These are phyloP conservation scores for Emericellopsis cladophorae DNA, from an alignment of 2,329 filamentous ascomycete genomes.

Conservation along the genomic window DNA sequence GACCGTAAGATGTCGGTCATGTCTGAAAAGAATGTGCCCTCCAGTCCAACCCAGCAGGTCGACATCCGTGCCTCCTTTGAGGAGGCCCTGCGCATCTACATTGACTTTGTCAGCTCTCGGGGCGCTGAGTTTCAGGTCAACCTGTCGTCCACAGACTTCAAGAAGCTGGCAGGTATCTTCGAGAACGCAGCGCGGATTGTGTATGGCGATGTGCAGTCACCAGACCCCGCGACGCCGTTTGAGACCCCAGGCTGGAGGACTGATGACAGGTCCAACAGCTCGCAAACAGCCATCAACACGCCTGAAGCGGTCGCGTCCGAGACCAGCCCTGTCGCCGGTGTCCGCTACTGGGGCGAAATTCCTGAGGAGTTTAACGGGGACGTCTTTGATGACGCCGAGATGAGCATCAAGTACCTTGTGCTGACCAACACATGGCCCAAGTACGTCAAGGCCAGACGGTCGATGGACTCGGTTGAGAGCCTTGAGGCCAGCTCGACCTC, in stretches of 20 bases:
- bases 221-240: constrained; percentile 31
- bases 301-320: constrained; percentile 6
- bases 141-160: constrained; percentile 43
- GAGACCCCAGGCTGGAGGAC: constrained; percentile 13
- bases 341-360: constrained; percentile 27
- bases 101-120: constrained; percentile 44
- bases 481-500: not conserved
- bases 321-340: constrained; percentile 9
- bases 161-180: constrained; percentile 42
- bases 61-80: constrained; percentile 38
- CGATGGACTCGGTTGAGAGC: constrained; percentile 6
- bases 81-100: constrained; percentile 46
- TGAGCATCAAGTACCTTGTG: constrained; percentile 53
- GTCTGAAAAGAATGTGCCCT: constrained; percentile 1
- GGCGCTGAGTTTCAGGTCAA: constrained; percentile 58
- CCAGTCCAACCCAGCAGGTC: constrained; percentile 13
- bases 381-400: constrained; percentile 47
- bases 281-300: constrained; percentile 10
- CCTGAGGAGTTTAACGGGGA: constrained; percentile 31
- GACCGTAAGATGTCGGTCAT: constrained; percentile 5
- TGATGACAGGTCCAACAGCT: constrained; percentile 7
- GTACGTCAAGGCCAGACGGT: constrained; percentile 28
- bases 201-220: constrained; percentile 22
- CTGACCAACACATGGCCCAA: constrained; percentile 57
- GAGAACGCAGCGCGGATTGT: constrained; percentile 35